Conservation (phyloP, 441 rosid genomes). For the Raphanus hybrid region DNA sequence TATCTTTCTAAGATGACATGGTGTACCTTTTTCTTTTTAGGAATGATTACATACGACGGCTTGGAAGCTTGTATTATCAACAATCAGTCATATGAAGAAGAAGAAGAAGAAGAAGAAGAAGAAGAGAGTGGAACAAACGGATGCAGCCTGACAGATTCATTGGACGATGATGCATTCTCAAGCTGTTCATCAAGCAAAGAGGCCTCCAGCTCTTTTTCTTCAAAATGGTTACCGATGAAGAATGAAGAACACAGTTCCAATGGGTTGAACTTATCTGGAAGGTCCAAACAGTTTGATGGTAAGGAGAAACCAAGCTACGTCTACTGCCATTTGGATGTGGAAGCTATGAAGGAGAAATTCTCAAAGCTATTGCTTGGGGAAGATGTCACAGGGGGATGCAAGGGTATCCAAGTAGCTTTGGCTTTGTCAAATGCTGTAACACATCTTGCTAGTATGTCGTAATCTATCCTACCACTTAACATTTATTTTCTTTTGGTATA, state of each 20-base stretch:
- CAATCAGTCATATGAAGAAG: constrained; percentile 83
- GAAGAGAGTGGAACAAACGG: constrained; percentile 90
- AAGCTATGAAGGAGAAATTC: constrained; percentile 86
- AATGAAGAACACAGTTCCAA: constrained; percentile 58
- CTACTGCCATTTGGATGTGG: constrained; percentile 63
- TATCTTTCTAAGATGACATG: background rate
- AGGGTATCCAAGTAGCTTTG: constrained; percentile 75
- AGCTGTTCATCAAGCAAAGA: constrained; percentile 97
- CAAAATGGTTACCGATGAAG: constrained; percentile 72
- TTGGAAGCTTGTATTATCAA: constrained; percentile 83
- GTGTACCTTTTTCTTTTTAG: constrained; percentile 45
- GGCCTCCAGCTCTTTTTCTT: constrained; percentile 81
- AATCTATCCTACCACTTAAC: background rate
- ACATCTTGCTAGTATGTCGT: constrained; percentile 76
- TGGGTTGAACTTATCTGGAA: constrained; percentile 52
- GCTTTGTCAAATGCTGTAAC: constrained; percentile 91
- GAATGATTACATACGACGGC: constrained; percentile 83
- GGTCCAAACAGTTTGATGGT: constrained; percentile 60
- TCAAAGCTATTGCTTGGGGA: constrained; percentile 57
- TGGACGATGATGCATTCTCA: constrained; percentile 76
- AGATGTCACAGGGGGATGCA: constrained; percentile 75
- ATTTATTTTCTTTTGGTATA: constrained; percentile 20
- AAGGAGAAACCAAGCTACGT: constrained; percentile 61
- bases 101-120: constrained; percentile 70
- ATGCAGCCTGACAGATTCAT: constrained; percentile 65